Base-by-base conservation (phyloP, 805 yeast species). In the Saccharomycopsis sp. region DNA sequence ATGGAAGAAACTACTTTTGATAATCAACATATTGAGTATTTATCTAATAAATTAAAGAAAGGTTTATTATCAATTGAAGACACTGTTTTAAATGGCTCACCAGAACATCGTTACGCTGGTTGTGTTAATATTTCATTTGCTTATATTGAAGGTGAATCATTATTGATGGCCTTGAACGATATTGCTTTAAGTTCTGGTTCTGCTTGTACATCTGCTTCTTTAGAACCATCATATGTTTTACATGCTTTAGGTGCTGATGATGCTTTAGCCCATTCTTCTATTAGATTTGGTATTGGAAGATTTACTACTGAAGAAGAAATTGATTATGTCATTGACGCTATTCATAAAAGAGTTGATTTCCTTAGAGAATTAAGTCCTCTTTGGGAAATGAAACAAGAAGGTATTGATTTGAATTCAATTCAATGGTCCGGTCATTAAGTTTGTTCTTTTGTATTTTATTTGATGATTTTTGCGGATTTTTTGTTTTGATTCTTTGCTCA, bases 371-470 rank as follows among this genome's bases (percentile, higher is more conserved):
- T 92, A 63, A 78, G 92, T 43, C 98, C 98, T 36, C 69, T 92
- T 53, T 92, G 97, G 97, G 98, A 92, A 66, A 88, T 92, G 97
- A 95, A 86, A 43, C 95, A 92, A 63, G 97, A 92, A 51, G 98
- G 98, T 51, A 89, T 92, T 54, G 98, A 92, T 58, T 69, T 92
- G 59, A 74, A 81, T 55, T 72, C 94, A 26, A 92, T 92, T 54
- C 94, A 92, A 66, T 92, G 98, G 98, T 84, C 95, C 45, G 97
- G 96, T 50, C 98, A 92, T 63, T 92, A 61, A 29, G n/a, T n/a
- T n/a, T n/a, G n/a, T n/a, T n/a, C n/a, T n/a, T n/a, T n/a, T n/a
- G n/a, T n/a, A n/a, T n/a, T n/a, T n/a, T n/a, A n/a, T n/a, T n/a
- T n/a, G n/a, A n/a, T n/a, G n/a, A n/a, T n/a, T n/a, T n/a, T n/a